These are phyloP conservation scores for Chionographis japonica DNA, from an alignment of 106 monocot genomes.

Conservation along the genomic window DNA sequence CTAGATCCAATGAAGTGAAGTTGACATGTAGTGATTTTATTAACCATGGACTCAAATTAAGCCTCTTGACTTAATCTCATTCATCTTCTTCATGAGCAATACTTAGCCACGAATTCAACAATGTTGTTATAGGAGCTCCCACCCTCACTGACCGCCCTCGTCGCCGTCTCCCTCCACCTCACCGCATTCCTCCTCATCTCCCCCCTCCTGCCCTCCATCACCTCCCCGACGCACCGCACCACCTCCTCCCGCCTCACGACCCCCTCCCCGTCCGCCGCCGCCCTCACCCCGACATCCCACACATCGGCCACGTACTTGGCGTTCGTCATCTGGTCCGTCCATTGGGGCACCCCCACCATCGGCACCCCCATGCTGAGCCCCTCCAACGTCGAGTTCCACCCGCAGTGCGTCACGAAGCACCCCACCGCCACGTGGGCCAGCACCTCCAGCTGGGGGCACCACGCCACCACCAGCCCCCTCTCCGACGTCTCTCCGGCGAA, in stretches of 20 bases:
- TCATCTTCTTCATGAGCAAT: not conserved
- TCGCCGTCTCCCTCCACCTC: constrained; percentile 43
- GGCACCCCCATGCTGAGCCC: constrained; percentile 36
- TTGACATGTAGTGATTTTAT: too few relatives aligned
- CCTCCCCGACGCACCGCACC: constrained; percentile 36
- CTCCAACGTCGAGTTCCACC: constrained; percentile 62
- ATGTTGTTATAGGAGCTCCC: constrained; percentile 51
- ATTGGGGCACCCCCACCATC: constrained; percentile 52
- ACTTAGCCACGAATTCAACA: constrained; percentile 24
- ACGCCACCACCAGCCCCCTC: constrained; percentile 28
- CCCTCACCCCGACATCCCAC: constrained; percentile 46
- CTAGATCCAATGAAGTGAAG: too few relatives aligned
- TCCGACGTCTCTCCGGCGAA: not conserved
- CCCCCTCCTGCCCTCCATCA: constrained; percentile 48
- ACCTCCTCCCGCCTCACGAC: constrained; percentile 36
- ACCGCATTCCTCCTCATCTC: constrained; percentile 33
- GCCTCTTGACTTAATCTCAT: too few relatives aligned
- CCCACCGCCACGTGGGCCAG: constrained; percentile 39
- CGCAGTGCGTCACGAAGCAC: constrained; percentile 60
- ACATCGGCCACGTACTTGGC: constrained; percentile 53
- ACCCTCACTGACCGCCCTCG: constrained; percentile 31
- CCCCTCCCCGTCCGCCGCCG: constrained; percentile 14
- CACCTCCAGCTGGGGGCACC: constrained; percentile 35
- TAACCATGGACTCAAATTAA: too few relatives aligned
- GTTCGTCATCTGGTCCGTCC: constrained; percentile 66